Evolutionary conservation across 1,284 basidiomycete species (phyloP), one percentile per base, ranked within the genome.

Genomic region (Malassezia sp.): DNA sequence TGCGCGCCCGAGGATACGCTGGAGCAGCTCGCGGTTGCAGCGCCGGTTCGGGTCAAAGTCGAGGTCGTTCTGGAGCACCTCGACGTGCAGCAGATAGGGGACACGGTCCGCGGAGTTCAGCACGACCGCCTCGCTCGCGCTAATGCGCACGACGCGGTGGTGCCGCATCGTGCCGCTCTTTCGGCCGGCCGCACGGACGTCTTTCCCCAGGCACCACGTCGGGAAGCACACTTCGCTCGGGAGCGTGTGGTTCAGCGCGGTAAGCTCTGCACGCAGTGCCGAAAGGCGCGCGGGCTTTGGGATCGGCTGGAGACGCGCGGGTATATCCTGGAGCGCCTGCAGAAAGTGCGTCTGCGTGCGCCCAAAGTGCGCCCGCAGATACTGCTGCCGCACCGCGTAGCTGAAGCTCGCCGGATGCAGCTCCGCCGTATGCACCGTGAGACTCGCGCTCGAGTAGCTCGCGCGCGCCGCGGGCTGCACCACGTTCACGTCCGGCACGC

Each of bases 21-120:
- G 84, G 43, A 95, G 72, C 26, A 85, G 74, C 48, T 91, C 88
- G 63, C 62, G 55, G 71, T 99, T 99, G 31, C 78, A 76, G 39
- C 89, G 76, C 60, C 66, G 55, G n/a, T 63, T 83, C 0, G 93
- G 87, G 64, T 96, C 86, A 71, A 99, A 97, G 69, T 93, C 85
- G 20, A 99, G 77, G 63, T 97, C 91, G 42, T 82, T 82, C 57
- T 82, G 79, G 24, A 97, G 76, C 39, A 97, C 82, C 72, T 99
- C 93, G 45, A 97, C 80, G 52, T 95, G 79, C 12, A 99, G 77
- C 26, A 99, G 76, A 67, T 86, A 99, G 1, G 93, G 93, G 1
- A 88, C 90, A 37, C 85, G 79, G 71, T 97, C 90, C 2, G 93
- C 93, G 28, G 91, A 97, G 70, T 99, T 99, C 36, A 99, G 79